A percentile compares a stretch with the other conserved stretches of the same genome.
phyloP scores from a whole-genome alignment of 495 filamentous ascomycete species.

The Penicillium verhagenii region DNA sequence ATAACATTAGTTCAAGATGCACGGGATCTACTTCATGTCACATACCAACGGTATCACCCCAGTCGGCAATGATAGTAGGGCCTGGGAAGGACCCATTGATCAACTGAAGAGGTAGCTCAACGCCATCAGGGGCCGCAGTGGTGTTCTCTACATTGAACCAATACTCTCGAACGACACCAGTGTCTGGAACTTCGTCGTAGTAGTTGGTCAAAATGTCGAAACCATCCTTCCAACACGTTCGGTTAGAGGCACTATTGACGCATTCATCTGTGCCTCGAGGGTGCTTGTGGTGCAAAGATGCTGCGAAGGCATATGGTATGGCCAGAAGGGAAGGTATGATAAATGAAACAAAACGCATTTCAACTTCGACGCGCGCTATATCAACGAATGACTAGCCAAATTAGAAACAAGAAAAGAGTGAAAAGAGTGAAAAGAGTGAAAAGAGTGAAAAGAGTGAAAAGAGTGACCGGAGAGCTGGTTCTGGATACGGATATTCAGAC shows the following conservation, averaged over 20 bases:
- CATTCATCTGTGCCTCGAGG: neutral
- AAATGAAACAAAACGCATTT: slow-evolving; percentile 4
- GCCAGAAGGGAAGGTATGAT: slow-evolving; percentile 6
- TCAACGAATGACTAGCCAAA: neutral
- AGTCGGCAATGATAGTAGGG: slow-evolving; percentile 57
- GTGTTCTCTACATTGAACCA: slow-evolving; percentile 40
- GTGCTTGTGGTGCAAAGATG: neutral
- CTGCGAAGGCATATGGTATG: neutral
- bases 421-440: neutral
- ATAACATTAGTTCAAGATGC: neutral
- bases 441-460: too few relatives aligned
- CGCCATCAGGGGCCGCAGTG: slow-evolving; percentile 70
- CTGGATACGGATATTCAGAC: too few relatives aligned
- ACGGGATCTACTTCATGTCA: too few relatives aligned
- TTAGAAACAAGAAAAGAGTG: neutral
- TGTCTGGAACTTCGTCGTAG: slow-evolving; percentile 38
- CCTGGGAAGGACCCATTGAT: slow-evolving; percentile 70
- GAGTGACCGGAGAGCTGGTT: neutral
- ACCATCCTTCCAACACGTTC: slow-evolving; percentile 13
- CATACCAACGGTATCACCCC: slow-evolving; percentile 53
- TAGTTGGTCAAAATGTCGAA: slow-evolving; percentile 42
- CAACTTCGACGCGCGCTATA: neutral
- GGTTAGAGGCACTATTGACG: slow-evolving; percentile 8
- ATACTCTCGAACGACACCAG: slow-evolving; percentile 34
- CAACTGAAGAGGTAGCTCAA: slow-evolving; percentile 72